Evolutionary conservation across 805 yeast species (phyloP).

Genomic region (Lipomyces orientalis): DNA sequence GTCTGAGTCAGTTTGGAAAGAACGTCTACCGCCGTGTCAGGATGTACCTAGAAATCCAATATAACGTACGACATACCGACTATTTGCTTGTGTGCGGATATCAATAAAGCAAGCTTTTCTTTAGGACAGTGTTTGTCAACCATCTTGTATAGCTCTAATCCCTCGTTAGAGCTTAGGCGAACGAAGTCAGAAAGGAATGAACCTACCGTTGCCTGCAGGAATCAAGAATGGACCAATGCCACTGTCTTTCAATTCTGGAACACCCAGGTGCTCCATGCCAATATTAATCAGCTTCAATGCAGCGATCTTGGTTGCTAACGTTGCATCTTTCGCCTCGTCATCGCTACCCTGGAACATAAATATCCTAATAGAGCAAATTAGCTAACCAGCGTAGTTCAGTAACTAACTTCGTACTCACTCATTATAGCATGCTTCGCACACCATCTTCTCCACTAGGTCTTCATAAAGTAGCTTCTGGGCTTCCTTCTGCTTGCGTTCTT

Average conservation of each 20-base stretch:
- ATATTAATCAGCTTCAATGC: conserved; percentile 41
- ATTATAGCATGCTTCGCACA: conserved; percentile 46
- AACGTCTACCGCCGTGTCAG: conserved; percentile 15
- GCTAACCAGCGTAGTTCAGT: neutral
- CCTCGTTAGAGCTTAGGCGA: conserved; percentile 1
- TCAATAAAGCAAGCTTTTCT: conserved; percentile 45
- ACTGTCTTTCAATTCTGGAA: conserved; percentile 35
- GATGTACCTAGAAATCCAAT: neutral
- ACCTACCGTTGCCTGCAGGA: conserved; percentile 27
- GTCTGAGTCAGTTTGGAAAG: conserved; percentile 15
- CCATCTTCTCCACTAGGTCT: conserved; percentile 48
- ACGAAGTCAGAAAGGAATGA: conserved; percentile 20
- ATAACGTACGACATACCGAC: conserved; percentile 38
- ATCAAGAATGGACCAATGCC: conserved; percentile 24
- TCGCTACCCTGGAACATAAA: conserved; percentile 43
- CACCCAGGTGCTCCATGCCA: conserved; percentile 44
- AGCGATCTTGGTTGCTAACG: conserved; percentile 42
- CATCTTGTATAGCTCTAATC: conserved; percentile 36
- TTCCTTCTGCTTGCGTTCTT: conserved; percentile 41
- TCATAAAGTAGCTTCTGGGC: conserved; percentile 38
- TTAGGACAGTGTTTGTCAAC: conserved; percentile 45
- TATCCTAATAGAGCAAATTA: conserved; percentile 39
- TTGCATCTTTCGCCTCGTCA: conserved; percentile 41
- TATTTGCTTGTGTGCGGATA: conserved; percentile 47
- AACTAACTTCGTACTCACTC: conserved; percentile 6